Percentiles rank a stretch among this genome's conserved stretches.
phyloP scores from a whole-genome alignment of 306 rosid genomes.

The Dryas octopetala region DNA sequence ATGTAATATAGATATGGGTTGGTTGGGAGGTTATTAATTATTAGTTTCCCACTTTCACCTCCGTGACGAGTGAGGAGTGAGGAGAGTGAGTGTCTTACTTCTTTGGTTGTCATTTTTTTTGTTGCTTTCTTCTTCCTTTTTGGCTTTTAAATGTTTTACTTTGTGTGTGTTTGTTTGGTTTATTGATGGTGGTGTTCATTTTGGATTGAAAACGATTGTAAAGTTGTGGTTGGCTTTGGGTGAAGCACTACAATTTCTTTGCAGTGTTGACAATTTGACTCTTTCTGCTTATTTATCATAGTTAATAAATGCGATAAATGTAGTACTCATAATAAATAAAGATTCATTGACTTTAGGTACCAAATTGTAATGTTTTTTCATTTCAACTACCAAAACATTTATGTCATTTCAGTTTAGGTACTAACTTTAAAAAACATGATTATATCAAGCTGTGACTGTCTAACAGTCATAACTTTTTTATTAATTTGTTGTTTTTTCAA shows the following conservation, averaged over 20 bases:
- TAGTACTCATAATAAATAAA: too few species aligned
- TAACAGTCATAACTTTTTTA: too few species aligned
- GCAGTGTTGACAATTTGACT: neutral
- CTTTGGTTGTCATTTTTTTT: slow-evolving; percentile 24
- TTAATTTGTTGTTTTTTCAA: too few species aligned
- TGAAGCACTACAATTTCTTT: neutral
- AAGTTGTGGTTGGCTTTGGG: neutral
- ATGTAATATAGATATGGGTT: slow-evolving; percentile 32
- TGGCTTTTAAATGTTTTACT: slow-evolving; percentile 4
- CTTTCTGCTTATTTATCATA: neutral
- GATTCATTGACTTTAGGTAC: too few species aligned
- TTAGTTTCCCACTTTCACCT: neutral
- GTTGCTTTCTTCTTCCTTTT: neutral
- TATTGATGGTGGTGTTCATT: slow-evolving; percentile 40
- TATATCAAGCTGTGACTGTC: too few species aligned
- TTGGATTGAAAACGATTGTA: slow-evolving; percentile 14
- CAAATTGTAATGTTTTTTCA: too few species aligned
- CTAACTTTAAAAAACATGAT: too few species aligned
- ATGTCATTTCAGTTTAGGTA: too few species aligned
- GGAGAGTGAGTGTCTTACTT: slow-evolving; percentile 9
- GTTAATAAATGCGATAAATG: too few species aligned
- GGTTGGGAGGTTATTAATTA: slow-evolving; percentile 18
- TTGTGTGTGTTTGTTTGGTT: slow-evolving; percentile 29
- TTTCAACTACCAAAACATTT: too few species aligned
- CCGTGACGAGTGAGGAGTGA: slow-evolving; percentile 33